phyloP scores from a whole-genome alignment of 2,329 filamentous ascomycete genomes.

The Ophiostoma angusticollis region DNA sequence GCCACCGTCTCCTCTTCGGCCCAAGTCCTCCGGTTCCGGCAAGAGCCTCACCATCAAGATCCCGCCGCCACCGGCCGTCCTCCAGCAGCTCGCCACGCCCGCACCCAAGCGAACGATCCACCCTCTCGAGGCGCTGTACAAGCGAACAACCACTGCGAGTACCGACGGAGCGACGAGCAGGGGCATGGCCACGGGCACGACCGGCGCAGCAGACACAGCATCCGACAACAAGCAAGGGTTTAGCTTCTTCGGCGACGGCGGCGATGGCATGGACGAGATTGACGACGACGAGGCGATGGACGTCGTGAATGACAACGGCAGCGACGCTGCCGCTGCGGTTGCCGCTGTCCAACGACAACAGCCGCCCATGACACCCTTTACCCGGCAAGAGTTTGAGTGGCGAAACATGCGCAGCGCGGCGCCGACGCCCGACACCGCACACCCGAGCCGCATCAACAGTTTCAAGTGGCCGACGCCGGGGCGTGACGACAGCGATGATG shows the following conservation, averaged over 20 bases:
- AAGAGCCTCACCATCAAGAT: slow-evolving; percentile 43
- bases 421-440: slow-evolving; percentile 86
- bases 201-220: slow-evolving; percentile 24
- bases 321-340: slow-evolving; percentile 17
- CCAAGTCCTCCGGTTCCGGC: slow-evolving; percentile 37
- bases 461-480: slow-evolving; percentile 42
- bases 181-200: background rate
- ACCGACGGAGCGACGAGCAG: too few relatives aligned
- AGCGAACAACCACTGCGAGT: too few relatives aligned
- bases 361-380: slow-evolving; percentile 69
- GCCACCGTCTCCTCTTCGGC: slow-evolving; percentile 23
- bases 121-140: slow-evolving; percentile 86
- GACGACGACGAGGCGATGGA: slow-evolving; percentile 23
- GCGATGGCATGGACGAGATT: slow-evolving; percentile 30
- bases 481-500: slow-evolving; percentile 33
- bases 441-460: slow-evolving; percentile 43
- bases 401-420: slow-evolving; percentile 74
- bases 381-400: slow-evolving; percentile 62
- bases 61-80: slow-evolving; percentile 25
- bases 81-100: slow-evolving; percentile 22
- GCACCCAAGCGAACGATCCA: slow-evolving; percentile 47
- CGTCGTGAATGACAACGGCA: slow-evolving; percentile 21
- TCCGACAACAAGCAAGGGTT: slow-evolving; percentile 32
- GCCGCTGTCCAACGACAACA: background rate
- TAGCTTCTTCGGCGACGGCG: slow-evolving; percentile 60